Percentiles rank a stretch among this genome's conserved stretches.
Evolutionary conservation across 805 yeast species (phyloP).

Genomic region (Cyberlindnera nakhonratchasimensis): DNA sequence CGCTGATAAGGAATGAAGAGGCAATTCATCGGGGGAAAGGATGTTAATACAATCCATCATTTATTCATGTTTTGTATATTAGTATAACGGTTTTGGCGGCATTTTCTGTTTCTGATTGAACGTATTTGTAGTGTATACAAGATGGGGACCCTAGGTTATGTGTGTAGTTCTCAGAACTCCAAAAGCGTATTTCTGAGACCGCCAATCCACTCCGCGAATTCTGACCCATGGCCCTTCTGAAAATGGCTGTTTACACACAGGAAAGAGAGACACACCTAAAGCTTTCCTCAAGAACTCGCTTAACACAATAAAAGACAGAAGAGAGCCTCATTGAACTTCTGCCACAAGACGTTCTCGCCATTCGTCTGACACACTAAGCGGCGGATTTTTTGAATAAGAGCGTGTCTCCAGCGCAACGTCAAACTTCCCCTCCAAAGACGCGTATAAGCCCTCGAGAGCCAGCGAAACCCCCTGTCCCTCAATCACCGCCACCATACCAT

Average conservation of each 20-base stretch:
- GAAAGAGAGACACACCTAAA: too few species aligned
- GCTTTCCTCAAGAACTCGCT: neutral
- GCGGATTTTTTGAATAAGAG: neutral
- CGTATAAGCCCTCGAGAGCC: slow-evolving; percentile 1
- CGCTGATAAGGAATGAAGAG: slow-evolving; percentile 4
- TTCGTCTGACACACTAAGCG: neutral
- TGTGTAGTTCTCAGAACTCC: neutral
- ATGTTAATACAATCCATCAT: neutral
- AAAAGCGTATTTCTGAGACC: neutral
- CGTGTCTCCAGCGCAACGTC: neutral
- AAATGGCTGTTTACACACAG: slow-evolving; percentile 1
- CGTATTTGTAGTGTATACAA: neutral
- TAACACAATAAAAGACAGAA: neutral
- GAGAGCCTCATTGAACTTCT: too few species aligned
- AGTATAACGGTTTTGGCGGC: slow-evolving; percentile 1
- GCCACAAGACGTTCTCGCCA: neutral
- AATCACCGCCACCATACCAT: neutral
- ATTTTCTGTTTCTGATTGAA: neutral
- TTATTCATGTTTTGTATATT: slow-evolving; percentile 1
- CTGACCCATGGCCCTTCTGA: neutral
- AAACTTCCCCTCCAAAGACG: neutral
- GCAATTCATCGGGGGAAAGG: neutral
- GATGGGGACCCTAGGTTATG: neutral
- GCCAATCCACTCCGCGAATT: neutral
- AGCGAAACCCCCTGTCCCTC: slow-evolving; percentile 4